Evolutionary conservation across 192 early-diverging fungal species (phyloP).

Genomic region (Thamnidium elegans): DNA sequence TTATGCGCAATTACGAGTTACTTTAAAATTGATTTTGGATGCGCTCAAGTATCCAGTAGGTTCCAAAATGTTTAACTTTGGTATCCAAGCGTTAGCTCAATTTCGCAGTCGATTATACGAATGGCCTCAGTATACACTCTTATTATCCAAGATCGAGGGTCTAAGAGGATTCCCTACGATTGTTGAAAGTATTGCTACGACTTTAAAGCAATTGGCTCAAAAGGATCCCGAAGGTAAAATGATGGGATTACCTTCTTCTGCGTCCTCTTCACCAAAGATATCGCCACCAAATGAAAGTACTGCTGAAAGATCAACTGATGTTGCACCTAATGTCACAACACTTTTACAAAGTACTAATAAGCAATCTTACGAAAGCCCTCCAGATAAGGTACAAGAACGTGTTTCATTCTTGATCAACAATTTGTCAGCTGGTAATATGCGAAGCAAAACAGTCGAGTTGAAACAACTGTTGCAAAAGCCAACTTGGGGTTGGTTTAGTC

Average conservation of each 20-base stretch:
- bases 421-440: constrained; percentile 79
- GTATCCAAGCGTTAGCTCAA: constrained; percentile 77
- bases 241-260: not conserved
- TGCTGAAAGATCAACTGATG: not conserved
- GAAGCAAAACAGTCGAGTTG: constrained; percentile 74
- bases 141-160: constrained; percentile 77
- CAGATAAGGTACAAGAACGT: constrained; percentile 65
- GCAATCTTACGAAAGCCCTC: constrained; percentile 15
- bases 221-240: constrained; percentile 9
- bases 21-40: constrained; percentile 83
- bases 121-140: constrained; percentile 86
- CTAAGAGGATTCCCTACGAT: constrained; percentile 3
- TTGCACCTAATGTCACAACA: constrained; percentile 7
- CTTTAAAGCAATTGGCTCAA: constrained; percentile 15
- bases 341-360: constrained; percentile 9
- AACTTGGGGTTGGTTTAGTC: constrained; percentile 86
- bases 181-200: constrained; percentile 13
- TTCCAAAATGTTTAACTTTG: constrained; percentile 89
- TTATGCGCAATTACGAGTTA: constrained; percentile 70
- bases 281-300: not conserved
- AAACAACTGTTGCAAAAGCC: constrained; percentile 65
- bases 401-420: constrained; percentile 99
- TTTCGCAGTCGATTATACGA: constrained; percentile 79
- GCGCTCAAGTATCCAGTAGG: constrained; percentile 72
- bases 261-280: constrained; percentile 1